A percentile compares a stretch with the other conserved stretches of the same genome.
These are phyloP conservation scores for Exophiala bonariae DNA, from an alignment of 2,329 filamentous ascomycete species.

Conservation along the genomic window DNA sequence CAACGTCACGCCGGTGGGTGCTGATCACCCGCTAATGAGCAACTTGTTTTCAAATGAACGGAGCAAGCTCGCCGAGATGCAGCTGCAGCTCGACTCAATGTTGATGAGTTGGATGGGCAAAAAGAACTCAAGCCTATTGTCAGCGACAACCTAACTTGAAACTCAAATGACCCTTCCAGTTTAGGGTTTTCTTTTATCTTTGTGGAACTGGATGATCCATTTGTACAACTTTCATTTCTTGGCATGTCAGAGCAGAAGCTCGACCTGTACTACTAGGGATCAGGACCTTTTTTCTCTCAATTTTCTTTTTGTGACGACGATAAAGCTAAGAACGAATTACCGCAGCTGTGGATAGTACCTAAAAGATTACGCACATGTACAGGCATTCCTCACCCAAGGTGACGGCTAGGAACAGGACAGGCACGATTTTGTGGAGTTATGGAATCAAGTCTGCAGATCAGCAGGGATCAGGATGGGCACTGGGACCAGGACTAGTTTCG, in stretches of 20 bases:
- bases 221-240: constrained; percentile 22
- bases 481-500: not conserved
- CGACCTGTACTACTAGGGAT: constrained; percentile 24
- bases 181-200: not conserved
- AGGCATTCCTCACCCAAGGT: constrained; percentile 7
- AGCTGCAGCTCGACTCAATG: constrained; percentile 84
- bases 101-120: constrained; percentile 73
- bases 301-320: constrained; percentile 16
- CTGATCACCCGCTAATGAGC: constrained; percentile 82
- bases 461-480: not conserved
- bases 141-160: constrained; percentile 11
- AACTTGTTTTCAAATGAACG: constrained; percentile 85
- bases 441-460: not conserved
- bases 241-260: constrained; percentile 21
- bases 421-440: not conserved
- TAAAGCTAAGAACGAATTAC: constrained; percentile 16
- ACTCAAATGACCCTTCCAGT: too few relatives aligned
- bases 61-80: constrained; percentile 81
- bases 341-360: constrained; percentile 9
- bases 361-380: constrained; percentile 16
- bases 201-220: constrained; percentile 5
- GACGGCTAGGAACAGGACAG: too few relatives aligned
- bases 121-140: constrained; percentile 31
- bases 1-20: constrained; percentile 73
- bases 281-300: constrained; percentile 8